A percentile compares a stretch with the other conserved stretches of the same genome.
Conservation (phyloP, 2,329 filamentous ascomycete genomes). For the Aspergillus flavus region DNA sequence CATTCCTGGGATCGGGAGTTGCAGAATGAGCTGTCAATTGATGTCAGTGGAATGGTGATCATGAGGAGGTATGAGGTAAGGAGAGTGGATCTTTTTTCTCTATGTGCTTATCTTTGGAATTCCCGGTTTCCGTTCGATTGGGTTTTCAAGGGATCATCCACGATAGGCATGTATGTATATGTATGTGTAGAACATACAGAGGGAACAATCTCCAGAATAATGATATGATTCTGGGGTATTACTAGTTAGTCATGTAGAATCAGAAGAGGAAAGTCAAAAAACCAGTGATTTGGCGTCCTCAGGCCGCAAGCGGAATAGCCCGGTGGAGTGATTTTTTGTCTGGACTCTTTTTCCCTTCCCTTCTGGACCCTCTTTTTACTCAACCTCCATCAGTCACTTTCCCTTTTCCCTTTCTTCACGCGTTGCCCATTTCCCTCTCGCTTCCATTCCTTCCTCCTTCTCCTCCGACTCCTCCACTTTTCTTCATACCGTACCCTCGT, state of each 20-base stretch:
- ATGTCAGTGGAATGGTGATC: not conserved
- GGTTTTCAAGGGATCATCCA: not conserved
- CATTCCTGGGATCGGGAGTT: slow-evolving; percentile 7
- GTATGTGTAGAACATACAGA: not conserved
- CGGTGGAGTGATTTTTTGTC: not conserved
- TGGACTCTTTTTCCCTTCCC: not conserved
- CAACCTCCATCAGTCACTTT: not conserved
- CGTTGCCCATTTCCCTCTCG: not conserved
- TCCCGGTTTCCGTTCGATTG: not conserved
- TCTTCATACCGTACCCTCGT: not conserved
- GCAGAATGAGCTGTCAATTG: slow-evolving; percentile 1
- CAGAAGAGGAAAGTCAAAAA: not conserved
- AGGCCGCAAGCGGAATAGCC: slow-evolving; percentile 14
- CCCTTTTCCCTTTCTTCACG: not conserved
- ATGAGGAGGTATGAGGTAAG: not conserved
- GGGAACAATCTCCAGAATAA: not conserved
- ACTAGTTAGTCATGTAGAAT: not conserved
- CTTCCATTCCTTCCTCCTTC: not conserved
- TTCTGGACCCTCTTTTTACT: slow-evolving; percentile 2
- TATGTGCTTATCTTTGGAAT: not conserved
- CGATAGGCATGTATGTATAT: not conserved
- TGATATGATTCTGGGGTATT: not conserved
- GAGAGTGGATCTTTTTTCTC: not conserved
- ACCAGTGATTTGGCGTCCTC: not conserved
- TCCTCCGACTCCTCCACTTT: slow-evolving; percentile 4